Percentiles rank a stretch among this genome's conserved stretches.
Conservation (phyloP, 2,329 filamentous ascomycete species). For the Stemphylium vesicarium region DNA sequence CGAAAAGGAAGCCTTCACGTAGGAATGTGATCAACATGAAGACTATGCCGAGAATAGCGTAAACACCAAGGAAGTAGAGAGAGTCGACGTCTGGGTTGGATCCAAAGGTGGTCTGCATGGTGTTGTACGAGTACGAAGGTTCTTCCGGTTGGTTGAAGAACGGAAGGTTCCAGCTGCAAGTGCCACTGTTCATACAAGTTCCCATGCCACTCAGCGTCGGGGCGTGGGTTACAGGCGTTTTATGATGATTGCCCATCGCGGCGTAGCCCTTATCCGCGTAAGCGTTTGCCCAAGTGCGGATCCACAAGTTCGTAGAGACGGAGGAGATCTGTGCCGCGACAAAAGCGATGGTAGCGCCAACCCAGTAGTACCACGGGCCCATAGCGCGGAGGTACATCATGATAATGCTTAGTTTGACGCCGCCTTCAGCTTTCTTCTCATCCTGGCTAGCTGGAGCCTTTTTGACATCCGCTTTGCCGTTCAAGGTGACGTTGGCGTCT, state of each 20-base stretch:
- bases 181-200: conserved; percentile 57
- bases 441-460: conserved; percentile 58
- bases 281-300: conserved; percentile 91
- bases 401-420: conserved; percentile 87
- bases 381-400: conserved; percentile 85
- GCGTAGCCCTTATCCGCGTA: conserved; percentile 64
- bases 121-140: conserved; percentile 44
- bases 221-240: conserved; percentile 52
- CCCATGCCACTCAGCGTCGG: conserved; percentile 52
- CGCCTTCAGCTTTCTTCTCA: conserved; percentile 82
- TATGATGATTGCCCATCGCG: conserved; percentile 39
- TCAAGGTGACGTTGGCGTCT: conserved; percentile 53
- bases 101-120: conserved; percentile 51
- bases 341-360: conserved; percentile 76
- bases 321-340: conserved; percentile 81
- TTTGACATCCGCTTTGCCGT: conserved; percentile 49
- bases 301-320: conserved; percentile 92
- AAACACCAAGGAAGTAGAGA: conserved; percentile 81
- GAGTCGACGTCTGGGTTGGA: conserved; percentile 70
- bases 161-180: conserved; percentile 57
- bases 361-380: conserved; percentile 98
- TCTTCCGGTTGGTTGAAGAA: conserved; percentile 32
- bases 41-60: conserved; percentile 77
- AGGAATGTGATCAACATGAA: conserved; percentile 83
- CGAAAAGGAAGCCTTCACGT: conserved; percentile 88